A percentile compares a stretch with the other conserved stretches of the same genome.
Conservation (phyloP, 257 asterid species). For the Solanum clarkiae region DNA sequence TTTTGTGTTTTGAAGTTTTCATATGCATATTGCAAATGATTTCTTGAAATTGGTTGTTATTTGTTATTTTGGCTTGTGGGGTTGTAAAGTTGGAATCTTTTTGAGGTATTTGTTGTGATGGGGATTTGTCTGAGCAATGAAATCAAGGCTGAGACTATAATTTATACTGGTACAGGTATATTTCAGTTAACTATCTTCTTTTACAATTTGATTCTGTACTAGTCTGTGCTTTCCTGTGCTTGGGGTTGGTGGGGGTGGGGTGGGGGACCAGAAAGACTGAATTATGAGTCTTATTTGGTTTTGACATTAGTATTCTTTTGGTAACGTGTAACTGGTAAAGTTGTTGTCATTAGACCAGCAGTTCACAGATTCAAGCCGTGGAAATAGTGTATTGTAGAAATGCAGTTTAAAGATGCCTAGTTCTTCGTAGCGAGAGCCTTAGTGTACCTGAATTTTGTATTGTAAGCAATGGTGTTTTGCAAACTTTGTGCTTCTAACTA, state of each 20-base stretch:
- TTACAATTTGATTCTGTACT: background rate
- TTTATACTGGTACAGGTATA: constrained; percentile 43
- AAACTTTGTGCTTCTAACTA: background rate
- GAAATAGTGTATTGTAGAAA: background rate
- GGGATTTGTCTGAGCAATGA: constrained; percentile 85
- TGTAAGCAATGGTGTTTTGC: background rate
- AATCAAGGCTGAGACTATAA: constrained; percentile 62
- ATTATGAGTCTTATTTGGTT: background rate
- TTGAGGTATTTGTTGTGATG: constrained; percentile 28
- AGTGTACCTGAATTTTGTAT: background rate
- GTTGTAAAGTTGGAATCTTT: background rate
- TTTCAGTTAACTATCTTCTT: background rate
- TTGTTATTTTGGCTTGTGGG: constrained; percentile 8
- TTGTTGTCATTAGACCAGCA: no score
- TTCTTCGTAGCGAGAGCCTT: no score
- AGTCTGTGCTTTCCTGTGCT: background rate
- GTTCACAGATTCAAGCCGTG: background rate
- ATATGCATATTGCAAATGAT: background rate
- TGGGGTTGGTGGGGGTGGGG: background rate
- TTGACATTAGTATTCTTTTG: background rate
- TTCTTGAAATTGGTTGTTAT: constrained; percentile 12
- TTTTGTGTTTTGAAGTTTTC: background rate
- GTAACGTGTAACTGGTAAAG: background rate
- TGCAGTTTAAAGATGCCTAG: background rate
- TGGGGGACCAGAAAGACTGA: background rate